Evolutionary conservation across 345 rosid species (phyloP).

Genomic region (Salix dunnii): DNA sequence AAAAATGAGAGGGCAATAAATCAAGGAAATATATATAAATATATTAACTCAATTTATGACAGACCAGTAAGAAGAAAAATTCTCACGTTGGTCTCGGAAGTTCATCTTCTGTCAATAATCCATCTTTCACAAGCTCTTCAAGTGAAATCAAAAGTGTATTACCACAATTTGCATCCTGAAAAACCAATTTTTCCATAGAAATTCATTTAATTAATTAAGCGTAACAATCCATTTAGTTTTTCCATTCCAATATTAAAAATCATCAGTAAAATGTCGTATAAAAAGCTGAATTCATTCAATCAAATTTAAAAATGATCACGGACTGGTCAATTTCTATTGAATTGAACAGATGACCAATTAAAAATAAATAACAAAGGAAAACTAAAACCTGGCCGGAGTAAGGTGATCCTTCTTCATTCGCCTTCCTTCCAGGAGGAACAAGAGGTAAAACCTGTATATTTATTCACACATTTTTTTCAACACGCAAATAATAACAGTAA

Average conservation of each 20-base stretch:
- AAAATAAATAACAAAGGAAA: neutral
- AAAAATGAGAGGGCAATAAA: neutral
- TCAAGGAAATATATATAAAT: neutral
- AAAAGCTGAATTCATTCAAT: neutral
- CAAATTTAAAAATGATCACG: neutral
- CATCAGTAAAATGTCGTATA: too few species aligned
- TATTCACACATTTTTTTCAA: neutral
- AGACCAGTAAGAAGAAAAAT: neutral
- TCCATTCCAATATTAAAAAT: neutral
- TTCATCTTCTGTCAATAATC: slow-evolving; percentile 60
- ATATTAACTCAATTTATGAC: neutral
- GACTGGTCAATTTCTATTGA: neutral
- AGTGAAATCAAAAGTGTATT: slow-evolving; percentile 86
- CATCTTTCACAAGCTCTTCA: slow-evolving; percentile 84
- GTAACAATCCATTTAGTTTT: neutral
- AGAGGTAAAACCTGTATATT: slow-evolving; percentile 83
- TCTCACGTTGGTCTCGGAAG: slow-evolving; percentile 71
- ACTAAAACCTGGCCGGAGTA: slow-evolving; percentile 78
- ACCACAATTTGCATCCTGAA: slow-evolving; percentile 95
- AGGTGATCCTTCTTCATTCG: slow-evolving; percentile 69
- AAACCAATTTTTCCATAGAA: neutral
- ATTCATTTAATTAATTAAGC: neutral
- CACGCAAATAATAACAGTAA: too few species aligned
- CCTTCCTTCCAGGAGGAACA: slow-evolving; percentile 75
- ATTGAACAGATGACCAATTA: too few species aligned